A percentile compares a stretch with the other conserved stretches of the same genome.
Evolutionary conservation across 2,329 filamentous ascomycete genomes (phyloP).

Genomic region (Aspergillus brasiliensis): DNA sequence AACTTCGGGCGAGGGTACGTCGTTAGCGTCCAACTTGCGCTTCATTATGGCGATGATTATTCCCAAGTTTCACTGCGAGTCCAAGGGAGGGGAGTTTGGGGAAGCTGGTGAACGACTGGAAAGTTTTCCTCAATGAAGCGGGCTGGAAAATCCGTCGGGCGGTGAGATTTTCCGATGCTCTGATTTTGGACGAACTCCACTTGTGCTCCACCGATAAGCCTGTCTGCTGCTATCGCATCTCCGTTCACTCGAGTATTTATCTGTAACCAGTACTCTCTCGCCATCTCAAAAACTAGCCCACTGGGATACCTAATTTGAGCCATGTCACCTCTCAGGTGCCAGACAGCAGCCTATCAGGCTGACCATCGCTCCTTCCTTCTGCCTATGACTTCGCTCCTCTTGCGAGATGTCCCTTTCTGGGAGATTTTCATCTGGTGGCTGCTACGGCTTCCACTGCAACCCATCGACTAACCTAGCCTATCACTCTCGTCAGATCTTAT

Average conservation of each 20-base stretch:
- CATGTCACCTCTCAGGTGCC: neutral
- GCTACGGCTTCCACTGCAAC: neutral
- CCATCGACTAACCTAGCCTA: neutral
- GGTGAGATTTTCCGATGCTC: slow-evolving; percentile 35
- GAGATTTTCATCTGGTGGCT: neutral
- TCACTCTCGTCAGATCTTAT: neutral
- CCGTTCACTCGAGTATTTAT: no score
- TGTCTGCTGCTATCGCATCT: neutral
- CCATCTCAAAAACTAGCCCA: no score
- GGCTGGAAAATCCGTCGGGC: slow-evolving; percentile 33
- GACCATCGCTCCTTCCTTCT: neutral
- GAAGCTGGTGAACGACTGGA: slow-evolving; percentile 17
- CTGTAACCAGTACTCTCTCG: no score
- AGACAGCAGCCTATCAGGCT: neutral
- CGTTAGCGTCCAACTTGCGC: slow-evolving; percentile 52
- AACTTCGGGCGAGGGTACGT: slow-evolving; percentile 45
- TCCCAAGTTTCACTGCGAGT: neutral
- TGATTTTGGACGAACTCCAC: slow-evolving; percentile 15
- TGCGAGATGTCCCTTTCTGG: neutral
- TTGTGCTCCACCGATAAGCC: slow-evolving; percentile 2
- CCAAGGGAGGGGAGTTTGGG: neutral
- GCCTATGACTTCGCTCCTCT: neutral
- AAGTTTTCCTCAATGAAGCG: slow-evolving; percentile 29
- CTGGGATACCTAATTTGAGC: neutral
- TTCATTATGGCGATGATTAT: slow-evolving; percentile 44